Conservation (phyloP, 768 basidiomycete species). For the Russula sp. region DNA sequence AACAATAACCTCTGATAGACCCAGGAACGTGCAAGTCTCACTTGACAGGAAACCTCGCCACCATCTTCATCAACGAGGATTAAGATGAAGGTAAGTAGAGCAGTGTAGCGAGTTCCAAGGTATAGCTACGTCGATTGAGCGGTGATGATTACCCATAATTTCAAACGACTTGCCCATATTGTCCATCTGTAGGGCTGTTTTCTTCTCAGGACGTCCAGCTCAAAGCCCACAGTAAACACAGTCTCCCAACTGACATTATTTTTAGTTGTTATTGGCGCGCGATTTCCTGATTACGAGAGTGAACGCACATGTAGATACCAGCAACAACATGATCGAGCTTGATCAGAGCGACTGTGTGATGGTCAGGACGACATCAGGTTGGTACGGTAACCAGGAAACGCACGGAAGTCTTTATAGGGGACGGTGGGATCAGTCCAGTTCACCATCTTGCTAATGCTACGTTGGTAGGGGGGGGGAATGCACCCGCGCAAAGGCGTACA, state of each 20-base stretch:
- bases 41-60: background rate
- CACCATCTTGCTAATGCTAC: background rate
- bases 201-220: background rate
- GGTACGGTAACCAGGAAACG: background rate
- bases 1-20: background rate
- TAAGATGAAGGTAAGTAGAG: background rate
- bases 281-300: background rate
- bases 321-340: background rate
- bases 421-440: background rate
- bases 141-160: no score
- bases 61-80: background rate
- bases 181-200: background rate
- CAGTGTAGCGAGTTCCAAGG: conserved; percentile 5
- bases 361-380: background rate
- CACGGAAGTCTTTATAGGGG: background rate
- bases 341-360: background rate
- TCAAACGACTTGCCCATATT: conserved; percentile 1
- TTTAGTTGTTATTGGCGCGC: background rate
- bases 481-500: background rate
- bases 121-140: conserved; percentile 1
- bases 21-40: background rate
- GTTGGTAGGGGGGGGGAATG: background rate
- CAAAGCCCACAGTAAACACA: background rate
- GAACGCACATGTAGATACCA: background rate
- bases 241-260: conserved; percentile 3